Conservation (phyloP, 2,329 filamentous ascomycete genomes). For the Hymenoscyphus fraxineus region DNA sequence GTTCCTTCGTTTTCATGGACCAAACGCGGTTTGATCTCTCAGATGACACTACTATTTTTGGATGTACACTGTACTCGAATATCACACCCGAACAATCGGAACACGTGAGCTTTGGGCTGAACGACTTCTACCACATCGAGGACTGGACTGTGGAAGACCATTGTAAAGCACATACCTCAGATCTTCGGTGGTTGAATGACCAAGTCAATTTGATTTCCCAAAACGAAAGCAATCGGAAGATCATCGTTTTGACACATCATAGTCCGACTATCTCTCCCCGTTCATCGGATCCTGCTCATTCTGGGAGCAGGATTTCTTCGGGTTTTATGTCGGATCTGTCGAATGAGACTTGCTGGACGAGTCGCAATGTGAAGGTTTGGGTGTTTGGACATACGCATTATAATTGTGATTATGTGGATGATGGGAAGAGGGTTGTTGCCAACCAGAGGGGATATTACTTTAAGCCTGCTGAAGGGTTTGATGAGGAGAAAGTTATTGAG, state of each 20-base stretch:
- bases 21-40: constrained; percentile 38
- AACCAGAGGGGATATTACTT: constrained; percentile 42
- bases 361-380: constrained; percentile 38
- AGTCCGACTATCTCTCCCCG: constrained; percentile 30
- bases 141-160: constrained; percentile 16
- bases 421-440: constrained; percentile 37
- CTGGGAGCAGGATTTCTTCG: constrained; percentile 29
- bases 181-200: constrained; percentile 39
- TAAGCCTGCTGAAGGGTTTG: constrained; percentile 10
- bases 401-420: constrained; percentile 39
- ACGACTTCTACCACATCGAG: constrained; percentile 14
- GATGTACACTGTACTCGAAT: constrained; percentile 48
- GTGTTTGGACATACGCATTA: constrained; percentile 45
- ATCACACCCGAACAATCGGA: constrained; percentile 38
- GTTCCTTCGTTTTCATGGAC: constrained; percentile 39
- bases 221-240: constrained; percentile 31
- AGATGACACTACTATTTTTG: constrained; percentile 39
- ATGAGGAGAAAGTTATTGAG: constrained; percentile 12
- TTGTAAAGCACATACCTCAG: constrained; percentile 18
- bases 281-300: constrained; percentile 14
- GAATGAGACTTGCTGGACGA: constrained; percentile 21
- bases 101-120: constrained; percentile 10
- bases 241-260: constrained; percentile 40
- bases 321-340: constrained; percentile 53
- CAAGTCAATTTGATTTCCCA: constrained; percentile 34